Evolutionary conservation across 2,329 filamentous ascomycete genomes (phyloP), one percentile per base, ranked within the genome.

Genomic region (Trichoderma pleuroti): DNA sequence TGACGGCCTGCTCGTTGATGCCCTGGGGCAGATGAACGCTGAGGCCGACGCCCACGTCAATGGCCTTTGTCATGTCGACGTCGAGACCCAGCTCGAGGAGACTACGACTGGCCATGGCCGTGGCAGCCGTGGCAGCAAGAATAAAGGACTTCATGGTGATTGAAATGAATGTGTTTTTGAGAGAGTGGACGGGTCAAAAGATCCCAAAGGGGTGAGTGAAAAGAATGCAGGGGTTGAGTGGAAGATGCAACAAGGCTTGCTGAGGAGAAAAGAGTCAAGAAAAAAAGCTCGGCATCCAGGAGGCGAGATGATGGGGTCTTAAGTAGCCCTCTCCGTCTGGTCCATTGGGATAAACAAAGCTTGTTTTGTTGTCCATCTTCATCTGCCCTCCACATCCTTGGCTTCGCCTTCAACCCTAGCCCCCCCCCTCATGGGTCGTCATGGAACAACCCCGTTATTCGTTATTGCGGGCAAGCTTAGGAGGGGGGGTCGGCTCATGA

Each of bases 121-220:
- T 62, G 24, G 71, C 72, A 46, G 64, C 66, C 24, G 73, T 61
- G 36, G 72, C 74, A 64, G 73, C 75, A 67, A 76, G 26, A 63
- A 74, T 60, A 52, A 73, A 73, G 28, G 75, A 76, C 74, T 74
- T 76, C 75, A 77, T 77, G 46, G 74, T 72, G 72, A 26, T 61
- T 61, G 56, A 52, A 68, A 63, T 26, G 34, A 54, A 61, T 52
- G 63, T 34, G 59, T 39, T 39, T n/a, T 63, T 54, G 70, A 75
- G 74, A 46, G 75, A 75, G 72, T 74, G 72, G 72, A 74, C 73
- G 71, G 74, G 73, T 72, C 63, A 65, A 62, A 72, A 69, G 70
- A 68, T 54, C 73, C 74, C 73, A 60, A 67, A 71, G 69, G 39
- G 70, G 71, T 68, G 71, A 70, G 72, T 59, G 26, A 30, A 59